These are phyloP conservation scores for Phytophthora quininea DNA, from an alignment of 352 stramenopile genomes.

Conservation along the genomic window DNA sequence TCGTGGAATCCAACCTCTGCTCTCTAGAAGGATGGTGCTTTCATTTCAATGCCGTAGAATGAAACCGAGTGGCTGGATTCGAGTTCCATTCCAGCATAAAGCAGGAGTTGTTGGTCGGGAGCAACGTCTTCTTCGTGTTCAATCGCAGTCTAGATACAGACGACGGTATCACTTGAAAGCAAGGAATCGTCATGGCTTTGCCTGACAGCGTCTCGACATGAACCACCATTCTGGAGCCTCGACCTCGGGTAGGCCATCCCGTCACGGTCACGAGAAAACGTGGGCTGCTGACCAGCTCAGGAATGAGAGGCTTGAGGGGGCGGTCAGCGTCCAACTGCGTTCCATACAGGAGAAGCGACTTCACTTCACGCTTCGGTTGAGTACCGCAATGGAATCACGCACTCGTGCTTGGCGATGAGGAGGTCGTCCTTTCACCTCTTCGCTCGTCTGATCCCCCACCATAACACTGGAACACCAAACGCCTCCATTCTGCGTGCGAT, in stretches of 20 bases:
- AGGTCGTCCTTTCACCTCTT: no score
- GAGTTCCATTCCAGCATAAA: slow-evolving; percentile 13
- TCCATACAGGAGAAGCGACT: slow-evolving; percentile 4
- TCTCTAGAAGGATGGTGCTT: neutral
- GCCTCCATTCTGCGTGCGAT: no score
- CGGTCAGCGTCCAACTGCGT: neutral
- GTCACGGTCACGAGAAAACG: slow-evolving; percentile 12
- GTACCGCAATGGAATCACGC: no score
- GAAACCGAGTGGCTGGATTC: slow-evolving; percentile 5
- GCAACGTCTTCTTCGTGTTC: slow-evolving; percentile 9
- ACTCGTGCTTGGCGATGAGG: no score
- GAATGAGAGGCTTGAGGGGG: slow-evolving; percentile 7
- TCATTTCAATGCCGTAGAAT: slow-evolving; percentile 12
- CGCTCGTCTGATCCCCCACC: no score
- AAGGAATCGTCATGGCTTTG: slow-evolving; percentile 2
- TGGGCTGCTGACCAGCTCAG: slow-evolving; percentile 7
- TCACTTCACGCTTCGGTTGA: neutral
- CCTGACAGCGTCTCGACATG: slow-evolving; percentile 9
- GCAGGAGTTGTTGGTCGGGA: slow-evolving; percentile 4
- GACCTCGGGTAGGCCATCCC: neutral
- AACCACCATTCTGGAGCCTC: neutral
- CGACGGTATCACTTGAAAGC: neutral
- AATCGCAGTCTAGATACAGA: slow-evolving; percentile 10
- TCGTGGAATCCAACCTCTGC: neutral
- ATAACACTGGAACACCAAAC: no score